Evolutionary conservation across 441 rosid species (phyloP).

Genomic region (Populus hybrid): DNA sequence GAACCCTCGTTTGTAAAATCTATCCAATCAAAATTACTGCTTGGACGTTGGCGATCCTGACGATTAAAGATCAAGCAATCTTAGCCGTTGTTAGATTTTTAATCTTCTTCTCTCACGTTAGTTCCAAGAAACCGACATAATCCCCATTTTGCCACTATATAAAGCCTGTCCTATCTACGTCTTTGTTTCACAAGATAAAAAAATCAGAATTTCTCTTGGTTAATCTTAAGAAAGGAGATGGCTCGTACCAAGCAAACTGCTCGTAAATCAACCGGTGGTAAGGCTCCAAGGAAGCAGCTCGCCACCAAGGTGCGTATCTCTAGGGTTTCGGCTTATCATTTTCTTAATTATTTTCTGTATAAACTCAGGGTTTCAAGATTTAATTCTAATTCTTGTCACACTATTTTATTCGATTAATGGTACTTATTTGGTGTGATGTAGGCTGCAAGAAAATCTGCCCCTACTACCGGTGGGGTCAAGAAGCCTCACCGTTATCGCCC

Average conservation of each 20-base stretch:
- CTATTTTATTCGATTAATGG: neutral
- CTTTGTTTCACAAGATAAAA: neutral
- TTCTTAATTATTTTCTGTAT: neutral
- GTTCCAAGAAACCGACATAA: neutral
- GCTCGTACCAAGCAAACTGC: constrained; percentile 78
- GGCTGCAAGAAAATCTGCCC: constrained; percentile 74
- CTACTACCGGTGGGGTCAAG: constrained; percentile 68
- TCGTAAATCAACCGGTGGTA: constrained; percentile 60
- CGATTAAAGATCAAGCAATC: neutral
- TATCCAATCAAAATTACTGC: constrained; percentile 8
- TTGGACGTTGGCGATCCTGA: neutral
- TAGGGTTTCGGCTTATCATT: neutral
- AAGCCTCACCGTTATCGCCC: constrained; percentile 73
- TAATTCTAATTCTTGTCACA: too few species aligned
- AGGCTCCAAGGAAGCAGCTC: constrained; percentile 66
- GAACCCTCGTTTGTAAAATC: constrained; percentile 2
- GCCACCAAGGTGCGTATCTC: constrained; percentile 47
- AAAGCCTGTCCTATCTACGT: neutral
- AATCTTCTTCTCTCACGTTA: neutral
- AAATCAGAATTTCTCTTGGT: neutral
- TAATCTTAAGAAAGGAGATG: constrained; percentile 23
- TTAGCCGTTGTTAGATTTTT: neutral
- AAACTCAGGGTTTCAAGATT: neutral
- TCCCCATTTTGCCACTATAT: neutral
- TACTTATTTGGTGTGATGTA: neutral